Evolutionary conservation across 2,329 filamentous ascomycete species (phyloP).

Genomic region (Dothideomycetes sp.): DNA sequence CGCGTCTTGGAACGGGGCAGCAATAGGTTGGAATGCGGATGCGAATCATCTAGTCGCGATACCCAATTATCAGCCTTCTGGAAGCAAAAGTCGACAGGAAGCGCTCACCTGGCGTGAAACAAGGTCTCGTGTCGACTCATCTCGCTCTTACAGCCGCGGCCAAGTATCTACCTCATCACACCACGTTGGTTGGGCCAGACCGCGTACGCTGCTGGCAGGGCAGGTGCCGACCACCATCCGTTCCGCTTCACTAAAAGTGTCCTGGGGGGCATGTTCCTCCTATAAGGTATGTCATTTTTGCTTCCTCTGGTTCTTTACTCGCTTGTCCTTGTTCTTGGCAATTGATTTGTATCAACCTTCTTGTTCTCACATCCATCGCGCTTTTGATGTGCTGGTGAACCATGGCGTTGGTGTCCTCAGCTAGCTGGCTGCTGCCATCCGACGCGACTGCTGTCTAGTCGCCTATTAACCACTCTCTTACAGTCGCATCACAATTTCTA

Average conservation of each 20-base stretch:
- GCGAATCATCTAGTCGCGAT: slow-evolving; percentile 2
- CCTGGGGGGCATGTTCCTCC: slow-evolving; percentile 10
- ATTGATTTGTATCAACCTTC: no score
- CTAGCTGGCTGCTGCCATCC: background rate
- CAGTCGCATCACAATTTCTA: slow-evolving; percentile 4
- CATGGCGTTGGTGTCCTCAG: background rate
- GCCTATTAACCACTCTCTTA: slow-evolving; percentile 2
- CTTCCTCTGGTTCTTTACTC: background rate
- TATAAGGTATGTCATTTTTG: slow-evolving; percentile 7
- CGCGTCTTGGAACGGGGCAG: background rate
- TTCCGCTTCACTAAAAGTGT: slow-evolving; percentile 8
- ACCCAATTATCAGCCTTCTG: slow-evolving; percentile 11
- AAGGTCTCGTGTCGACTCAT: slow-evolving; percentile 9
- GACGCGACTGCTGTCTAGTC: slow-evolving; percentile 10
- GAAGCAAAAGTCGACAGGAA: background rate
- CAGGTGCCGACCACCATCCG: background rate
- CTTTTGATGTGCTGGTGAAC: background rate
- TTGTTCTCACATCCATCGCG: background rate
- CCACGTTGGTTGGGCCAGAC: background rate
- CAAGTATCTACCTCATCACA: no score
- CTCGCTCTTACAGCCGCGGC: no score
- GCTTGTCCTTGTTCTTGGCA: no score
- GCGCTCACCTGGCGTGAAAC: slow-evolving; percentile 9
- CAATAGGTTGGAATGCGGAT: background rate
- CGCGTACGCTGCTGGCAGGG: no score